Percentiles rank a stretch among this genome's conserved stretches.
Conservation (phyloP, 805 yeast genomes). For the Lachancea kluyveri region DNA sequence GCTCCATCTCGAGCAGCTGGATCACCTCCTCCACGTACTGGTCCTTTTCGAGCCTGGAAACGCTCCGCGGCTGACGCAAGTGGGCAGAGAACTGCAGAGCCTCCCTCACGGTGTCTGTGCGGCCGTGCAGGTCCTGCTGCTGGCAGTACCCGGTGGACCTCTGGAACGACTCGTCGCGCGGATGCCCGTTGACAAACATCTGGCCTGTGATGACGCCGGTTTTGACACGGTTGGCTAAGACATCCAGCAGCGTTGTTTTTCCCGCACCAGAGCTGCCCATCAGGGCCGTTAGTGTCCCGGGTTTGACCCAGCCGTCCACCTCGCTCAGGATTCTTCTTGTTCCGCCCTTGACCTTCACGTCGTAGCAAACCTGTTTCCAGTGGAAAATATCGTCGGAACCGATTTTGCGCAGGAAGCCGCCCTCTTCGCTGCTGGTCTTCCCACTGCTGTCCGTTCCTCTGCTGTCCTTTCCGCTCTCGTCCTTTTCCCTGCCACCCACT, state of each 20-base stretch:
- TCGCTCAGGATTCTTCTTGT: slow-evolving; percentile 48
- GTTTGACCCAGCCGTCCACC: slow-evolving; percentile 72
- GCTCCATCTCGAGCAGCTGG: slow-evolving; percentile 53
- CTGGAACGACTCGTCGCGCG: slow-evolving; percentile 45
- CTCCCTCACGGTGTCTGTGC: slow-evolving; percentile 62
- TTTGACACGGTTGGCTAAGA: slow-evolving; percentile 51
- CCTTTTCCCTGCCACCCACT: too few species aligned
- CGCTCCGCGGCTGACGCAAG: slow-evolving; percentile 51
- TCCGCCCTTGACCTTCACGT: slow-evolving; percentile 51
- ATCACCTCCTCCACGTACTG: slow-evolving; percentile 58
- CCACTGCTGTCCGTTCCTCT: too few species aligned
- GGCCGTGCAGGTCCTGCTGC: slow-evolving; percentile 64
- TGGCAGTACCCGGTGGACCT: slow-evolving; percentile 63
- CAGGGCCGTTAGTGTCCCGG: slow-evolving; percentile 68
- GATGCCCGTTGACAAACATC: slow-evolving; percentile 50
- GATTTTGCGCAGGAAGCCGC: slow-evolving; percentile 12
- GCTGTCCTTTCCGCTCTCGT: slow-evolving; percentile 7
- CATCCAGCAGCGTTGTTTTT: slow-evolving; percentile 63
- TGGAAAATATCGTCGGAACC: slow-evolving; percentile 47
- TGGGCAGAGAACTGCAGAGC: slow-evolving; percentile 58
- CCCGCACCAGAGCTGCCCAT: slow-evolving; percentile 78
- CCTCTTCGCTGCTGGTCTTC: slow-evolving; percentile 4
- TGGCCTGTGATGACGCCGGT: slow-evolving; percentile 61
- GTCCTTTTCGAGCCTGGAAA: slow-evolving; percentile 47
- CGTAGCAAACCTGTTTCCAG: slow-evolving; percentile 67